phyloP scores from a whole-genome alignment of 176 grass and related monocot genomes.

The Bothriochloa decipiens region DNA sequence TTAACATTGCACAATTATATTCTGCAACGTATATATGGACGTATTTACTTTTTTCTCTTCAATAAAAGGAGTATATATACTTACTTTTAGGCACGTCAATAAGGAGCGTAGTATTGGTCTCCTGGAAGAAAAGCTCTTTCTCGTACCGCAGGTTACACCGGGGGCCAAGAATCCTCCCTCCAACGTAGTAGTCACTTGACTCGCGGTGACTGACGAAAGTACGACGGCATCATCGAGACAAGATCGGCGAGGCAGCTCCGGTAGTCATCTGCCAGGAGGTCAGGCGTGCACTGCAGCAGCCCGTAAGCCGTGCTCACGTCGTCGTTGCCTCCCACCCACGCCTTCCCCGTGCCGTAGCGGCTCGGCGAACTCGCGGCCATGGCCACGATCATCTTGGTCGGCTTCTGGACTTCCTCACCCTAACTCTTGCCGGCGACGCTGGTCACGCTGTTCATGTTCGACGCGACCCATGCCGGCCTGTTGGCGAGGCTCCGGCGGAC shows the following conservation, averaged over 20 bases:
- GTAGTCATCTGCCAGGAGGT: background rate
- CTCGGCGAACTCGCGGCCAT: background rate
- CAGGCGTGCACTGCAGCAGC: slow-evolving; percentile 42
- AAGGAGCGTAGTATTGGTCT: background rate
- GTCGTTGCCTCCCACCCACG: background rate
- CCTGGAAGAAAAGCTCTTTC: too few species aligned
- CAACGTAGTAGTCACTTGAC: too few species aligned
- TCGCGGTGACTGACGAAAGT: too few species aligned
- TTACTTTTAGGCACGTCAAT: slow-evolving; percentile 27
- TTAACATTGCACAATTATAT: too few species aligned
- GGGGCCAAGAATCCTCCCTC: too few species aligned
- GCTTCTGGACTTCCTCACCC: background rate
- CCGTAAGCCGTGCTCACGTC: background rate
- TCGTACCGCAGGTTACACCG: too few species aligned
- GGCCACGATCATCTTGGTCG: background rate
- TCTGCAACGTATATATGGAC: too few species aligned
- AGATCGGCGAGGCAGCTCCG: slow-evolving; percentile 39
- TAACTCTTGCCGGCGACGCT: background rate
- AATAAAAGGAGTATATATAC: background rate
- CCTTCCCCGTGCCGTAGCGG: slow-evolving; percentile 33
- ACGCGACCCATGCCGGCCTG: background rate
- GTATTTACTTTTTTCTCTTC: too few species aligned
- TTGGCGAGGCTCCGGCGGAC: slow-evolving; percentile 1
- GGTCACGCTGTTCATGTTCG: slow-evolving; percentile 18
- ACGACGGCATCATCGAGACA: background rate